A percentile compares a stretch with the other conserved stretches of the same genome.
Conservation (phyloP, 108 stramenopile species). For the Conticribra guillardii region DNA sequence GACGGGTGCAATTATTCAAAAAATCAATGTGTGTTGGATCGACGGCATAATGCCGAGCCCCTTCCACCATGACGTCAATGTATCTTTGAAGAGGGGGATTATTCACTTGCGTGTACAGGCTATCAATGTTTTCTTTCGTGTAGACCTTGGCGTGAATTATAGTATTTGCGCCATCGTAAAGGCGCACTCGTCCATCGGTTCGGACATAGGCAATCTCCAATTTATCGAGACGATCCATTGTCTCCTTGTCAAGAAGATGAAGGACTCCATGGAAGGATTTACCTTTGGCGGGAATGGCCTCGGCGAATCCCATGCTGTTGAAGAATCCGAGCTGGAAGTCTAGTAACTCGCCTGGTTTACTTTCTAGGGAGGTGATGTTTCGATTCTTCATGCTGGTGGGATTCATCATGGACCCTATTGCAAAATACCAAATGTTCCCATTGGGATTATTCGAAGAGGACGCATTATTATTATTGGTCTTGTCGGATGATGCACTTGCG, state of each 20-base stretch:
- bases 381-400: conserved; percentile 16
- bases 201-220: conserved; percentile 15
- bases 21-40: conserved; percentile 18
- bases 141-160: conserved; percentile 12
- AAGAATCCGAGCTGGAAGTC: conserved; percentile 11
- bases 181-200: conserved; percentile 1
- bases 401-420: conserved; percentile 36
- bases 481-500: too few relatives aligned
- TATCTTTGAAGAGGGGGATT: conserved; percentile 29
- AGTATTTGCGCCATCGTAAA: conserved; percentile 19
- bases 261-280: conserved; percentile 28
- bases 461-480: too few relatives aligned
- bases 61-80: conserved; percentile 24
- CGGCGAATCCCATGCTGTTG: conserved; percentile 16
- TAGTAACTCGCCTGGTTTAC: conserved; percentile 20
- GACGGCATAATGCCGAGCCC: conserved; percentile 22
- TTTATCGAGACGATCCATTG: conserved; percentile 23
- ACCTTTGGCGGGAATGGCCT: conserved; percentile 15
- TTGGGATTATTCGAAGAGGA: too few relatives aligned
- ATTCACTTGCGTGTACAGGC: background rate
- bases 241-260: conserved; percentile 6
- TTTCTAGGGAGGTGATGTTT: conserved; percentile 5
- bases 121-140: background rate
- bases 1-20: conserved; percentile 3
- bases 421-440: conserved; percentile 19